Percentiles rank a stretch among this genome's conserved stretches.
Evolutionary conservation across 495 filamentous ascomycete species (phyloP).

Genomic region (Penicillium ochrochloron): DNA sequence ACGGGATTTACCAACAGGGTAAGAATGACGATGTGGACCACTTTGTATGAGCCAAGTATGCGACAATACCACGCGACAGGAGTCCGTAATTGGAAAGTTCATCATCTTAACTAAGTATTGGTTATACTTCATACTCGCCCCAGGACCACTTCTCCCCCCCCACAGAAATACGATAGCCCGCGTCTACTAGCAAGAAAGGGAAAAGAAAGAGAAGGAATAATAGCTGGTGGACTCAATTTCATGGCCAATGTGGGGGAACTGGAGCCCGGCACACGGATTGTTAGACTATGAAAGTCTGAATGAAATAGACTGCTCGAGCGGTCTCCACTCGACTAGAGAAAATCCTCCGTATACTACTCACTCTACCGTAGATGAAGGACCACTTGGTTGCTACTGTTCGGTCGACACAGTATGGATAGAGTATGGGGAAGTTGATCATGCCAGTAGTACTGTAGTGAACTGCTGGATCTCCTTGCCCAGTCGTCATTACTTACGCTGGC

Average conservation of each 20-base stretch:
- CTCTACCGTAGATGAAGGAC: neutral
- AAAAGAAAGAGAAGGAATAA: constrained; percentile 5
- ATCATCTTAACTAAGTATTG: neutral
- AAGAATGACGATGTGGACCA: constrained; percentile 30
- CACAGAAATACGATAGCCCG: neutral
- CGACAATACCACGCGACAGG: constrained; percentile 12
- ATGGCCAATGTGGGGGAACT: constrained; percentile 32
- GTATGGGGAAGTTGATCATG: neutral
- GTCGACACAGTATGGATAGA: neutral
- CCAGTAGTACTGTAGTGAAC: neutral
- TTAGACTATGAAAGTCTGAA: constrained; percentile 35
- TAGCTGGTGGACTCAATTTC: constrained; percentile 18
- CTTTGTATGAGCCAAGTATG: constrained; percentile 20
- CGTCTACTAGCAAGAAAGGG: constrained; percentile 5
- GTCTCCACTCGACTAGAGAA: constrained; percentile 22
- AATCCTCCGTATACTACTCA: constrained; percentile 23
- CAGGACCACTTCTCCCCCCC: neutral
- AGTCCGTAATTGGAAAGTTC: constrained; percentile 4
- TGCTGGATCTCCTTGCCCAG: neutral
- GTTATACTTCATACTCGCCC: neutral
- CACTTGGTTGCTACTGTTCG: neutral
- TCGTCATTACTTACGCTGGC: constrained; percentile 10
- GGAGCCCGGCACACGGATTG: constrained; percentile 23
- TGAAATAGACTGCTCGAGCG: constrained; percentile 27
- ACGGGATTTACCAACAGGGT: constrained; percentile 2